Conservation (phyloP, 768 basidiomycete species). For the Chalciporus pseudorubinellus region DNA sequence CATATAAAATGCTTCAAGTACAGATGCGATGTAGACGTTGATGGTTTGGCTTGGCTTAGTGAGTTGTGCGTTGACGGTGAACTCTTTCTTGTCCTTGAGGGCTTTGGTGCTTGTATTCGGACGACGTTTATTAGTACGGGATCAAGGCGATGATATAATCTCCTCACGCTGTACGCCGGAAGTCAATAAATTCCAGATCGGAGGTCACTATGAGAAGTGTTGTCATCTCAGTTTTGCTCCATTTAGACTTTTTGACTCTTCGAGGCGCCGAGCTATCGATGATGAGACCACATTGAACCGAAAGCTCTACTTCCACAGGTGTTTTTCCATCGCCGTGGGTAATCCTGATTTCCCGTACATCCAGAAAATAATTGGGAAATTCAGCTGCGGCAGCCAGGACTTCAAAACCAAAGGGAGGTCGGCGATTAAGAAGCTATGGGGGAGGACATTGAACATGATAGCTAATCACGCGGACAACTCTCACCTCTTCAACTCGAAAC, state of each 20-base stretch:
- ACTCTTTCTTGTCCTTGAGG: constrained; percentile 56
- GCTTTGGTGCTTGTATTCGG: constrained; percentile 57
- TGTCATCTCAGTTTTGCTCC: constrained; percentile 56
- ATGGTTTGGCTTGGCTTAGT: constrained; percentile 75
- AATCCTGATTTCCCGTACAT: constrained; percentile 47
- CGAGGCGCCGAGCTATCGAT: constrained; percentile 33
- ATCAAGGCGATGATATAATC: neutral
- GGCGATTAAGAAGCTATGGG: constrained; percentile 69
- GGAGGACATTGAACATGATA: neutral
- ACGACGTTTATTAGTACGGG: constrained; percentile 4
- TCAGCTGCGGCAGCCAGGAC: constrained; percentile 58
- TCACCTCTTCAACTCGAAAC: constrained; percentile 61
- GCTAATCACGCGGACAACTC: neutral
- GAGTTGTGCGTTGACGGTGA: constrained; percentile 57
- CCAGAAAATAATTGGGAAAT: constrained; percentile 62
- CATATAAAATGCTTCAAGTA: constrained; percentile 28
- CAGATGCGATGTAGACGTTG: constrained; percentile 58
- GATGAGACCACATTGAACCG: constrained; percentile 54
- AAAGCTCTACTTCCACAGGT: constrained; percentile 57
- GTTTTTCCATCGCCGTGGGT: constrained; percentile 42
- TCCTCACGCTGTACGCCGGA: constrained; percentile 70
- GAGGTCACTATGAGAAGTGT: constrained; percentile 73
- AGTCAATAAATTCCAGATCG: constrained; percentile 73
- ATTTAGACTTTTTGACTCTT: constrained; percentile 45
- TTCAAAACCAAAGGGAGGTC: constrained; percentile 71